These are phyloP conservation scores for Arctostaphylos glauca DNA, from an alignment of 148 eudicot species.

Conservation along the genomic window DNA sequence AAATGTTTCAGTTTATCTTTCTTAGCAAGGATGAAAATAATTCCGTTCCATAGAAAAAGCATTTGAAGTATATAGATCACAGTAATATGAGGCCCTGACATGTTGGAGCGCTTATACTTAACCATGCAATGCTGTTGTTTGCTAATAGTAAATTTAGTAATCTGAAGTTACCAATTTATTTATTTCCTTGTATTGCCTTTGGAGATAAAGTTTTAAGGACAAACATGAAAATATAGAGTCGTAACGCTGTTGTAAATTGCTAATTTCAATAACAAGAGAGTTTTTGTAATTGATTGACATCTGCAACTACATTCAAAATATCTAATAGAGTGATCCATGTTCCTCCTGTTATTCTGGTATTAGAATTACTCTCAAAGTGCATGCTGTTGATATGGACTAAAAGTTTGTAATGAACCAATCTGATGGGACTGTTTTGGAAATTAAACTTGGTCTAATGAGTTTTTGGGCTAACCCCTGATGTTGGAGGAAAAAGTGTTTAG, in stretches of 20 bases:
- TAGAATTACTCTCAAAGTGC: background rate
- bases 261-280: background rate
- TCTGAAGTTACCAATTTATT: background rate
- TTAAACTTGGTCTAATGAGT: background rate
- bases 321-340: background rate
- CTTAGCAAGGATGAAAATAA: background rate
- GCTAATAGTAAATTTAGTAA: background rate
- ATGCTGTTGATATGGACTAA: background rate
- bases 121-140: too few species aligned
- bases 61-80: too few species aligned
- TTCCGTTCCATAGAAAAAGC: too few species aligned
- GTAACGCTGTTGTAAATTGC: background rate
- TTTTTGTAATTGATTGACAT: background rate
- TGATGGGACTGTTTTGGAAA: background rate
- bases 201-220: background rate
- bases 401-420: background rate
- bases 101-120: too few species aligned
- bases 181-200: background rate
- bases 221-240: background rate
- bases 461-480: background rate
- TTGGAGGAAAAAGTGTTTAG: background rate
- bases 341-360: background rate
- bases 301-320: background rate
- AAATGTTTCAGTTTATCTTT: background rate
- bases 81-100: too few species aligned